A percentile compares a stretch with the other conserved stretches of the same genome.
Conservation (phyloP, 495 filamentous ascomycete genomes). For the Staphylotrichum longicolle region DNA sequence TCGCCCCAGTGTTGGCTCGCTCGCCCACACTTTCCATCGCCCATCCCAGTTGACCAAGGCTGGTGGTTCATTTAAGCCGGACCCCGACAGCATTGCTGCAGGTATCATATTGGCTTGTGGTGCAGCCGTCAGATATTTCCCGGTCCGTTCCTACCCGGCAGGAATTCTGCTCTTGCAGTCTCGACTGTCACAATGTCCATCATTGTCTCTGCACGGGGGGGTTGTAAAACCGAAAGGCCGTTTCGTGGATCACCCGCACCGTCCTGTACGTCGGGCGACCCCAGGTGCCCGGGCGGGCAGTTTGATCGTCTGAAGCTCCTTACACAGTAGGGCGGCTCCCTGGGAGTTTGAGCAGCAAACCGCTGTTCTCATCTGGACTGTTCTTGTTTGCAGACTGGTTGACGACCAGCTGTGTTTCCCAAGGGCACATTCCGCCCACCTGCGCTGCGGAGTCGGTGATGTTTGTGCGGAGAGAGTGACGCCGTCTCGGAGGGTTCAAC, state of each 20-base stretch:
- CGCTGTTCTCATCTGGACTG: too few species aligned
- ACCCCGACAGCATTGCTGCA: slow-evolving; percentile 16
- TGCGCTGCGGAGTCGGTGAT: too few species aligned
- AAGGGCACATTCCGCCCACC: too few species aligned
- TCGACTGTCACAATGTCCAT: neutral
- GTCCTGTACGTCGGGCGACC: too few species aligned
- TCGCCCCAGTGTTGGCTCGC: slow-evolving; percentile 9
- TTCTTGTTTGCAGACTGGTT: too few species aligned
- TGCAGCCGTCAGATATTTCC: slow-evolving; percentile 20
- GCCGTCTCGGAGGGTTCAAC: slow-evolving; percentile 9
- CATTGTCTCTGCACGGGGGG: neutral
- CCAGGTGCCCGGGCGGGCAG: too few species aligned
- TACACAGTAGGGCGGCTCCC: too few species aligned
- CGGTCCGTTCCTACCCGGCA: slow-evolving; percentile 13
- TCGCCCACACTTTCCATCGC: slow-evolving; percentile 7
- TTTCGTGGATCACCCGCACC: neutral
- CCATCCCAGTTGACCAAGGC: neutral
- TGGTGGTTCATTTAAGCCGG: slow-evolving; percentile 15
- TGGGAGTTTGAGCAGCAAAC: too few species aligned
- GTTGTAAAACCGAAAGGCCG: neutral
- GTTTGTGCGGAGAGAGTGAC: slow-evolving; percentile 6
- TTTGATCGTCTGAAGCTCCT: too few species aligned
- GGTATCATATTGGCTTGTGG: slow-evolving; percentile 18
- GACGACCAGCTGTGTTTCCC: too few species aligned
- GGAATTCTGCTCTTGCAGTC: neutral